Conservation (phyloP, 2,329 filamentous ascomycete species). For the Diaporthe velutina region DNA sequence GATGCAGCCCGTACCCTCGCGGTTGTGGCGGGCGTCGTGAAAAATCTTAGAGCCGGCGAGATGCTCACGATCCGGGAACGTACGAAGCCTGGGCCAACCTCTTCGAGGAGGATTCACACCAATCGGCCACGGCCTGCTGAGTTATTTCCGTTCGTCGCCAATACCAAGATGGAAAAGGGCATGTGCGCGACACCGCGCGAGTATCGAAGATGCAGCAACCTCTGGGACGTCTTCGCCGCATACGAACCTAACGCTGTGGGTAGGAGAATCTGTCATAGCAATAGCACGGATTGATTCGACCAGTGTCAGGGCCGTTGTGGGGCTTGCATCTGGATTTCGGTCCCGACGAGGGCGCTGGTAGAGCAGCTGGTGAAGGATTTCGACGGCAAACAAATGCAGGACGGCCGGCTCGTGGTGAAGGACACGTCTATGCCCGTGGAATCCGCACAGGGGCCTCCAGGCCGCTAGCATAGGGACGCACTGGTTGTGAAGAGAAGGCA, state of each 20-base stretch:
- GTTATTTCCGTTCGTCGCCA: background rate
- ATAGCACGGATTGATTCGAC: background rate
- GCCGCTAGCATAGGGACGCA: too few relatives aligned
- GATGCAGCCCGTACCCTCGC: background rate
- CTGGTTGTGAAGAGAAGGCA: background rate
- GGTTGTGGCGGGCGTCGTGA: background rate
- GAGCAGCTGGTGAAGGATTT: background rate
- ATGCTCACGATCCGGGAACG: background rate
- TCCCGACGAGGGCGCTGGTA: background rate
- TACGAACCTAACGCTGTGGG: background rate
- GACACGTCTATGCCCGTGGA: background rate
- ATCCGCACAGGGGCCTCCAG: background rate
- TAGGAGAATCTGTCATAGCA: background rate
- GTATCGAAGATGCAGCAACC: background rate
- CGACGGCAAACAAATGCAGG: background rate
- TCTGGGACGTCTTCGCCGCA: conserved; percentile 7
- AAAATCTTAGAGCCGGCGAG: background rate
- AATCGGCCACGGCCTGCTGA: background rate
- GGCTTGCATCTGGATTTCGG: background rate
- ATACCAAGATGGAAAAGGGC: background rate
- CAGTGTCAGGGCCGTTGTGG: background rate
- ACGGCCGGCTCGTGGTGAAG: conserved; percentile 6
- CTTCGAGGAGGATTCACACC: background rate
- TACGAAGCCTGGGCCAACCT: background rate
- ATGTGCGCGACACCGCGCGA: background rate